Evolutionary conservation across 306 rosid species (phyloP).

Genomic region (Begonia peltatifolia): DNA sequence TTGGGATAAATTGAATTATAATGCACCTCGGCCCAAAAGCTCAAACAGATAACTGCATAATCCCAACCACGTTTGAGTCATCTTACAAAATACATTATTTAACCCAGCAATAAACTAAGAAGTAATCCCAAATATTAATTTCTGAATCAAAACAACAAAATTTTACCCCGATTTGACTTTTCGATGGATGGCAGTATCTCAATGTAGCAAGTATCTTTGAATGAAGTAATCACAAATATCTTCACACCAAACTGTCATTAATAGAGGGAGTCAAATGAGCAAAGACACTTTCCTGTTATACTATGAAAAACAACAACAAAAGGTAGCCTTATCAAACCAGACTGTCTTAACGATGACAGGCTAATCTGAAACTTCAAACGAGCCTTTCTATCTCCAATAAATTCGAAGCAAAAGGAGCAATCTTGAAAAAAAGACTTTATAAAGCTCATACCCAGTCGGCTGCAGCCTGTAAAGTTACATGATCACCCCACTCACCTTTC

Average conservation of each 20-base stretch:
- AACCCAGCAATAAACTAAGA: too few relatives aligned
- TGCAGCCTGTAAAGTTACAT: constrained; percentile 95
- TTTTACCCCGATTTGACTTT: constrained; percentile 74
- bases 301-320: too few relatives aligned
- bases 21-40: constrained; percentile 99
- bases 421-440: background rate
- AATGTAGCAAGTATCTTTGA: constrained; percentile 76
- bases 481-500: constrained; percentile 99
- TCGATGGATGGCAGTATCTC: constrained; percentile 76
- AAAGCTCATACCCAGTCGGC: constrained; percentile 73
- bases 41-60: constrained; percentile 85
- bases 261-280: background rate
- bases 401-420: too few relatives aligned
- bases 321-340: too few relatives aligned
- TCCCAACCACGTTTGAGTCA: background rate
- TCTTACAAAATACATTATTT: too few relatives aligned
- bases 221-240: constrained; percentile 83
- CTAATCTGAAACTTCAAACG: too few relatives aligned
- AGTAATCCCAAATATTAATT: too few relatives aligned
- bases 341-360: too few relatives aligned
- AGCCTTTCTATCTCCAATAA: too few relatives aligned
- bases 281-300: too few relatives aligned
- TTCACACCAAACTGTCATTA: constrained; percentile 82
- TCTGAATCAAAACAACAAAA: constrained; percentile 2
- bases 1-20: constrained; percentile 91